Evolutionary conservation across 2,329 filamentous ascomycete species (phyloP), one percentile per base, ranked within the genome.

Genomic region (Bipolaris sorokiniana): DNA sequence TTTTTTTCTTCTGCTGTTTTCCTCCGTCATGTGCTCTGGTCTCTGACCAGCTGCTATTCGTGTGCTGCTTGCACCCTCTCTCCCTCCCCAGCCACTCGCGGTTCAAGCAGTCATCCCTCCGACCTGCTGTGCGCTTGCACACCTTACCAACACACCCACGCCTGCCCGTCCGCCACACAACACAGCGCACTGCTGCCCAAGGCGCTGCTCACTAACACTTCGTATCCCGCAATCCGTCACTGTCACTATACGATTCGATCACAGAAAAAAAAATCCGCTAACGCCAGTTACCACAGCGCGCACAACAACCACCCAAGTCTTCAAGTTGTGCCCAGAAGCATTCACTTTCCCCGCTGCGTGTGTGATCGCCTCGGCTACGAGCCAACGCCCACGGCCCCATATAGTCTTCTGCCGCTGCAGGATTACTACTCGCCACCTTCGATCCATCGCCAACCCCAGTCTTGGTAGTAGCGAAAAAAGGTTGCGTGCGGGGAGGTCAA

Each of bases 401-500:
- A 38, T 20, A 44, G 45, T 47, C 54, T 51, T 59, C 54, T 56
- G 55, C 48, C 46, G 22, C 22, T 28, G 59, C 44, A 59, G 56
- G 56, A 49, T 57, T 44, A 23, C 28, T 31, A 15, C 41, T 22
- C 15, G 31, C 20, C 42, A 58, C 41, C 16, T 38, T 33, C 15
- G 22, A 44, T 52, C 45, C 16, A 45, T 56, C 52, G 48, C 50
- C 56, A 47, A 57, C 51, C 56, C 54, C 48, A 56, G 47, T 51
- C 62, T 59, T 71, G 64, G 63, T 67, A 48, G 59, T 55, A 57
- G 56, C 56, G 28, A 61, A 58, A 52, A 54, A 50, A 34, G 38
- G 58, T 59, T 56, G 61, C 68, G 76, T 78, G 74, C 76, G 76
- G 76, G 71, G 76, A 77, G 76, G 76, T 75, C 62, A 62, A 58